These are phyloP conservation scores for Exophiala alcalophila DNA, from an alignment of 2,329 filamentous ascomycete genomes.

Conservation along the genomic window DNA sequence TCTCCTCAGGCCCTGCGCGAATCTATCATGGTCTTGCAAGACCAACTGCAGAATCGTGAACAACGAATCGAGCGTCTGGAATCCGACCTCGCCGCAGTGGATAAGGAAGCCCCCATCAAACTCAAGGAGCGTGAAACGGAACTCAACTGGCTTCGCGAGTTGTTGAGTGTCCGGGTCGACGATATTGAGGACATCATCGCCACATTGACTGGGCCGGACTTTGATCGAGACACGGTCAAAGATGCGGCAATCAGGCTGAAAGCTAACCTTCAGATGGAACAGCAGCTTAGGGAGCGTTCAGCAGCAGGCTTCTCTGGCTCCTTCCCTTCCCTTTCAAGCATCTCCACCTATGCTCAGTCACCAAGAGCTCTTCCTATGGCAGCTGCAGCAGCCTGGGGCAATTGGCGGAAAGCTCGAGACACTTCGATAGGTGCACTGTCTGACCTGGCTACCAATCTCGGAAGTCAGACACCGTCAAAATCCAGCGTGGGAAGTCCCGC, in stretches of 20 bases:
- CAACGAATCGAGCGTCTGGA: conserved; percentile 84
- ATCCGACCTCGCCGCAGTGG: conserved; percentile 63
- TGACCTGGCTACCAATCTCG: conserved; percentile 32
- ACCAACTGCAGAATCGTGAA: conserved; percentile 93
- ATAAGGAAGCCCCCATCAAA: conserved; percentile 75
- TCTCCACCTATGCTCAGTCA: conserved; percentile 71
- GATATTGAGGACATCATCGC: conserved; percentile 90
- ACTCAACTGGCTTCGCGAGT: conserved; percentile 89
- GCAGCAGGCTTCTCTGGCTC: conserved; percentile 66
- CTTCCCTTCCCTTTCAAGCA: conserved; percentile 72
- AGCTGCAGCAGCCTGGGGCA: conserved; percentile 95
- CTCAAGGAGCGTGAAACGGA: conserved; percentile 91
- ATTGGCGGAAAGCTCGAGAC: conserved; percentile 74
- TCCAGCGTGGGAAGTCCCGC: conserved; percentile 42
- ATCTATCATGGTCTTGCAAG: conserved; percentile 92
- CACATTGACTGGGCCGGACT: conserved; percentile 69
- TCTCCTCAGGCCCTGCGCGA: conserved; percentile 93
- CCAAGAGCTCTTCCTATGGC: conserved; percentile 76
- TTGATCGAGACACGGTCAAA: conserved; percentile 74
- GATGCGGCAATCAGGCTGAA: conserved; percentile 91
- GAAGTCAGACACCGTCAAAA: conserved; percentile 60
- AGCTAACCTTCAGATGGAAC: conserved; percentile 96
- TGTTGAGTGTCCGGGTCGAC: conserved; percentile 83
- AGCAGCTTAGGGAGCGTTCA: conserved; percentile 86
- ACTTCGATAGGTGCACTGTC: conserved; percentile 45